phyloP scores from a whole-genome alignment of 106 monocot species.

The Xerophyta viscosa region DNA sequence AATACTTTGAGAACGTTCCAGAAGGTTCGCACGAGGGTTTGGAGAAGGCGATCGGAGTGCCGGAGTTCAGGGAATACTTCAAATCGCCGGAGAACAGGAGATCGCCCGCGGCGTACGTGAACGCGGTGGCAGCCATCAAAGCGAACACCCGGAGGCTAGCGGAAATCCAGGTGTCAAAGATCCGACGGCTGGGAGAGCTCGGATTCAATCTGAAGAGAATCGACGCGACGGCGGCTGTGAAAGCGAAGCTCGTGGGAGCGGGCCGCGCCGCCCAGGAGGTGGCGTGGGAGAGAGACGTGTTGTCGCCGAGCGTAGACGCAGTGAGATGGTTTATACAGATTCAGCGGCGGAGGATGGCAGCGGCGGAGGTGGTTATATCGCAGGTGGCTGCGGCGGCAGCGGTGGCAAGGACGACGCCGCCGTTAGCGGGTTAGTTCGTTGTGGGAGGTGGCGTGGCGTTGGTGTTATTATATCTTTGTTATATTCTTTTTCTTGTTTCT shows the following conservation, averaged over 20 bases:
- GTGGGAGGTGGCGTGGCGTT: too few species aligned
- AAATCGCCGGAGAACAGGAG: not conserved
- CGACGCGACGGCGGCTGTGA: constrained; percentile 51
- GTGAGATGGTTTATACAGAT: constrained; percentile 4
- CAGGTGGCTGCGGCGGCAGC: too few species aligned
- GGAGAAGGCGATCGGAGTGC: constrained; percentile 76
- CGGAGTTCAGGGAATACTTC: constrained; percentile 61
- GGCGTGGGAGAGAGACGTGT: constrained; percentile 54
- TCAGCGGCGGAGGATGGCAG: too few species aligned
- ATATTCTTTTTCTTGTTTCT: too few species aligned
- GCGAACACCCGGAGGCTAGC: constrained; percentile 78
- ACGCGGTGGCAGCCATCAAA: constrained; percentile 55
- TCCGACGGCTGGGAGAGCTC: constrained; percentile 34
- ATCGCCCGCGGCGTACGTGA: constrained; percentile 11
- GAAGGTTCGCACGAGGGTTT: constrained; percentile 35
- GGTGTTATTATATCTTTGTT: too few species aligned
- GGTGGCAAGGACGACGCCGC: too few species aligned
- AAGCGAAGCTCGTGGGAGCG: constrained; percentile 24
- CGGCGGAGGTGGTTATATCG: too few species aligned
- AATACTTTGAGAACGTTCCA: constrained; percentile 27
- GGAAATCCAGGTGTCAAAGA: constrained; percentile 68
- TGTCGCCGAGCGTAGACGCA: constrained; percentile 25
- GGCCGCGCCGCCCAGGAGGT: constrained; percentile 8
- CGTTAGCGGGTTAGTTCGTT: too few species aligned
- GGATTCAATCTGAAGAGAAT: constrained; percentile 50